Conservation (phyloP, 331 rosid genomes). For the Saraca asoca region DNA sequence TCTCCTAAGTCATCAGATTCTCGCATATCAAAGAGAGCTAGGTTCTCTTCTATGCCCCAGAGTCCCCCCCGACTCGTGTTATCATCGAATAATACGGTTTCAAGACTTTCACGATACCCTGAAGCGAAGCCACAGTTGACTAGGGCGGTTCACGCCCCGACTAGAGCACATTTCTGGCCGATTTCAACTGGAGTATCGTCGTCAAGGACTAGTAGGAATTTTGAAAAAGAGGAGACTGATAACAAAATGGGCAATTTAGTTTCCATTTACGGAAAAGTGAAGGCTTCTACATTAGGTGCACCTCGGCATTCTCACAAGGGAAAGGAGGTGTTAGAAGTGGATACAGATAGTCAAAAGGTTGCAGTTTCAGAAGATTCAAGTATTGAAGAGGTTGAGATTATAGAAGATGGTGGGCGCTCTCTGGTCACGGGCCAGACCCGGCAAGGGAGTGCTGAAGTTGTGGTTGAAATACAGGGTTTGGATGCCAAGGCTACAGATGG, state of each 20-base stretch:
- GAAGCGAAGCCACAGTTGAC: conserved; percentile 39
- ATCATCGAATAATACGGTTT: conserved; percentile 47
- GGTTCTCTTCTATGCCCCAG: conserved; percentile 35
- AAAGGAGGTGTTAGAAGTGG: conserved; percentile 35
- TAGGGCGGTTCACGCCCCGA: conserved; percentile 74
- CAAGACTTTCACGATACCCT: conserved; percentile 72
- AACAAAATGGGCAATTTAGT: conserved; percentile 30
- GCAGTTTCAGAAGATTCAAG: conserved; percentile 59
- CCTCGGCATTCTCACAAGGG: conserved; percentile 37
- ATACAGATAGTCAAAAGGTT: conserved; percentile 35
- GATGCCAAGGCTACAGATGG: conserved; percentile 39
- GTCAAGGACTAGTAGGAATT: conserved; percentile 8
- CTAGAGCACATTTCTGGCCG: conserved; percentile 34
- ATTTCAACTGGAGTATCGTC: conserved; percentile 26
- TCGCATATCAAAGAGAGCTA: conserved; percentile 49
- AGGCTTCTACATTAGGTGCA: conserved; percentile 42
- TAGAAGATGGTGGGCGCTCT: conserved; percentile 46
- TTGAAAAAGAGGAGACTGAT: conserved; percentile 15
- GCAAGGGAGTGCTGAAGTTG: conserved; percentile 39
- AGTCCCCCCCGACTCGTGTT: conserved; percentile 25
- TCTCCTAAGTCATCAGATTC: conserved; percentile 48
- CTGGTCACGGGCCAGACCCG: conserved; percentile 31
- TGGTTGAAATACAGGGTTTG: conserved; percentile 38
- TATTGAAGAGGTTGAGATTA: conserved; percentile 48
- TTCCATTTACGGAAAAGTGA: conserved; percentile 30